These are phyloP conservation scores for Suhomyces sp. DNA, from an alignment of 805 yeast genomes.

Conservation along the genomic window DNA sequence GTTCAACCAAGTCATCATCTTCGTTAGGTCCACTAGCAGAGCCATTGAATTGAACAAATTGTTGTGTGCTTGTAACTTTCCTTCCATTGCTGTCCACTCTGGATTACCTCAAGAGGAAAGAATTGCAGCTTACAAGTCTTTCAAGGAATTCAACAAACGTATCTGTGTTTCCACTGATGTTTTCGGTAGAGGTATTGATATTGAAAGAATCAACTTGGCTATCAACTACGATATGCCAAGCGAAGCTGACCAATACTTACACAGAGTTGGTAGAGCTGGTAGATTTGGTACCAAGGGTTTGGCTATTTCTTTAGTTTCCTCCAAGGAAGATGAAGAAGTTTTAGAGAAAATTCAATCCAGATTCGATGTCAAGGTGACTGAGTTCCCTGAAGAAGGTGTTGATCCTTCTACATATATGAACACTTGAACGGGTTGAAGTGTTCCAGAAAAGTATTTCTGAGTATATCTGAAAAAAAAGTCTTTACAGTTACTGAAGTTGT, in stretches of 20 bases:
- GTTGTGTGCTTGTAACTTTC: slow-evolving; percentile 90
- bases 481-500: no score
- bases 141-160: slow-evolving; percentile 97
- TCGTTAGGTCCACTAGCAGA: slow-evolving; percentile 87
- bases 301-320: slow-evolving; percentile 85
- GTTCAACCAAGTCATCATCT: slow-evolving; percentile 96
- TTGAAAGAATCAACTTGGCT: slow-evolving; percentile 96
- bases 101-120: slow-evolving; percentile 97
- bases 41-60: slow-evolving; percentile 89
- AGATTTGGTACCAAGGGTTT: slow-evolving; percentile 99
- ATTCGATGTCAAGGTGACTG: slow-evolving; percentile 92
- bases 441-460: not conserved
- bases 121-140: slow-evolving; percentile 91
- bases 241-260: slow-evolving; percentile 97
- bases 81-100: slow-evolving; percentile 94
- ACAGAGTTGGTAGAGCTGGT: slow-evolving; percentile 99
- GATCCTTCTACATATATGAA: slow-evolving; percentile 98
- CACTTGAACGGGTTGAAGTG: slow-evolving; percentile 48
- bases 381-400: slow-evolving; percentile 97
- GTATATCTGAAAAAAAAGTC: no score
- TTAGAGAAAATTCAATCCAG: slow-evolving; percentile 92
- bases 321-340: slow-evolving; percentile 85
- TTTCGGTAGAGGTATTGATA: slow-evolving; percentile 99
- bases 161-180: slow-evolving; percentile 98
- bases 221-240: slow-evolving; percentile 95